phyloP scores from a whole-genome alignment of 495 filamentous ascomycete genomes.

The Penicillium diatomitis region DNA sequence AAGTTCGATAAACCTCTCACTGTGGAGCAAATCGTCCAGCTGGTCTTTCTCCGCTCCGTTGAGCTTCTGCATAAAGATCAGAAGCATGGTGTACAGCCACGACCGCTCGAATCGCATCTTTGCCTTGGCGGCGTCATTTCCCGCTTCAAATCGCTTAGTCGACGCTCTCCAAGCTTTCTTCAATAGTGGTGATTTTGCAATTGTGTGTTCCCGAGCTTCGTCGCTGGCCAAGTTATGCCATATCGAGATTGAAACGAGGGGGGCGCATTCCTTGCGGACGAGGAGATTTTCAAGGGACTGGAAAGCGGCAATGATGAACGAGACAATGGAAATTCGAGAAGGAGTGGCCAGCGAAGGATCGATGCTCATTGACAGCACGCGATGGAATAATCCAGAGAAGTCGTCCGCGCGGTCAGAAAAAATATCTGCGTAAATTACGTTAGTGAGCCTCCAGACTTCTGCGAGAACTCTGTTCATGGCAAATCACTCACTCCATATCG shows the following conservation, averaged over 20 bases:
- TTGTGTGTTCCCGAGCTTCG: conserved; percentile 52
- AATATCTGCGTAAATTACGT: conserved; percentile 40
- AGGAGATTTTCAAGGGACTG: conserved; percentile 86
- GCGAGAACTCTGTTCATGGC: no score
- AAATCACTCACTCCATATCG: conserved; percentile 65
- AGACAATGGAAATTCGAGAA: conserved; percentile 70
- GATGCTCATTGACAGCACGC: conserved; percentile 80
- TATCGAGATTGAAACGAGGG: conserved; percentile 86
- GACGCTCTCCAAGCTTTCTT: conserved; percentile 89
- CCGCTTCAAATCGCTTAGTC: conserved; percentile 76
- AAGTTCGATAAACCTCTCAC: conserved; percentile 87
- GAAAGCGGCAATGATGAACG: conserved; percentile 83
- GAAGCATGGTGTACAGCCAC: conserved; percentile 81
- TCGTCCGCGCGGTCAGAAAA: conserved; percentile 70
- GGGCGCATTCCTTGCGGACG: conserved; percentile 91
- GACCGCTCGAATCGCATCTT: conserved; percentile 84
- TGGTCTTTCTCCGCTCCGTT: conserved; percentile 45
- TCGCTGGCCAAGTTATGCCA: conserved; percentile 87
- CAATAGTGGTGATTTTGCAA: conserved; percentile 59
- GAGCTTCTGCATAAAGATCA: conserved; percentile 72
- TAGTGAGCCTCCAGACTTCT: conserved; percentile 1
- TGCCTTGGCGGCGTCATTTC: conserved; percentile 68
- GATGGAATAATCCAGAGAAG: conserved; percentile 85
- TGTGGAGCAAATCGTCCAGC: conserved; percentile 66
- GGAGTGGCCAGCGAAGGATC: conserved; percentile 62